These are phyloP conservation scores for Fusarium aywerte DNA, from an alignment of 2,329 filamentous ascomycete species.

Conservation along the genomic window DNA sequence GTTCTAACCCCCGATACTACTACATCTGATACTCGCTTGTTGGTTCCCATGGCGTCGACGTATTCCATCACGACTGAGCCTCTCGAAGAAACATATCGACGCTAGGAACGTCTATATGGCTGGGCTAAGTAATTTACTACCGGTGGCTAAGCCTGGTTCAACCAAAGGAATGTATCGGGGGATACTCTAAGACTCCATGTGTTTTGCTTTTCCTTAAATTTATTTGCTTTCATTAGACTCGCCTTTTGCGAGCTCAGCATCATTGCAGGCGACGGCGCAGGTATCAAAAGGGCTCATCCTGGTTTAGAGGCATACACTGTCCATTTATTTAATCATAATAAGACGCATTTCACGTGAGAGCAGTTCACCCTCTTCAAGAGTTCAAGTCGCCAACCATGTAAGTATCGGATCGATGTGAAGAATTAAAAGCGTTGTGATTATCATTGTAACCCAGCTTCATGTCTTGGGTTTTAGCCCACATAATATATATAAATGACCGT, in stretches of 20 bases:
- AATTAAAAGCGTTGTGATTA: constrained; percentile 12
- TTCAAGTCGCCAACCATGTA: not conserved
- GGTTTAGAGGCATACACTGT: constrained; percentile 4
- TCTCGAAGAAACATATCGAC: constrained; percentile 43
- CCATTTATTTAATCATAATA: constrained; percentile 18
- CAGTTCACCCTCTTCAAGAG: not conserved
- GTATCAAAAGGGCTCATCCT: constrained; percentile 9
- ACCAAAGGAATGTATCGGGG: too few species aligned
- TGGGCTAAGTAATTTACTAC: constrained; percentile 21
- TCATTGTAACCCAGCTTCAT: constrained; percentile 27
- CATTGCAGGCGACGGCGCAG: constrained; percentile 38
- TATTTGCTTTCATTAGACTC: constrained; percentile 18
- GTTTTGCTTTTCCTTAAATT: not conserved
- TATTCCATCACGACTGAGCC: constrained; percentile 44
- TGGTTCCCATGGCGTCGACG: constrained; percentile 16
- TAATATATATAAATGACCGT: constrained; percentile 31
- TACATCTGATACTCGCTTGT: constrained; percentile 13
- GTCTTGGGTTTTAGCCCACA: constrained; percentile 11
- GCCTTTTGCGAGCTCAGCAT: constrained; percentile 9
- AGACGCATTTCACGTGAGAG: not conserved
- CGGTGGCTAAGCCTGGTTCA: not conserved
- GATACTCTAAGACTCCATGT: not conserved
- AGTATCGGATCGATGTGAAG: not conserved
- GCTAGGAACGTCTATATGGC: constrained; percentile 36
- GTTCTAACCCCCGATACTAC: not conserved